Evolutionary conservation across 2,329 filamentous ascomycete genomes (phyloP).

Genomic region (Trichoderma koningii): DNA sequence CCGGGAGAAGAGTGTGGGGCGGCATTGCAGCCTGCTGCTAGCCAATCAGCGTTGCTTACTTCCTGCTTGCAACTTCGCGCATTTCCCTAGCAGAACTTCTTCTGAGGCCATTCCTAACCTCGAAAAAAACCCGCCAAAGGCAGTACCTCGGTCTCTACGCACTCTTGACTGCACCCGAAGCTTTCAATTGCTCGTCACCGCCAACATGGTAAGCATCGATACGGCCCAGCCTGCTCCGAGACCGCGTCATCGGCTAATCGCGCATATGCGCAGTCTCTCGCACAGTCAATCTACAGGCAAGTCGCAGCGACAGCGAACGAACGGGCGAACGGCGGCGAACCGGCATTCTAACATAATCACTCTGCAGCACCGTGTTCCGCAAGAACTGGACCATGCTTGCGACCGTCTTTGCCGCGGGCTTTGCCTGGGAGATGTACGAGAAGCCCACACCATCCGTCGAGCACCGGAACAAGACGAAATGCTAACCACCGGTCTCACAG

Average conservation of each 20-base stretch:
- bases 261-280: constrained; percentile 42
- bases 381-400: constrained; percentile 87
- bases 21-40: constrained; percentile 26
- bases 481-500: constrained; percentile 53
- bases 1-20: constrained; percentile 32
- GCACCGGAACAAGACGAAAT: constrained; percentile 27
- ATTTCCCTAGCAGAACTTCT: constrained; percentile 41
- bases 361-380: constrained; percentile 74
- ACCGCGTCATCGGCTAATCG: constrained; percentile 39
- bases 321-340: constrained; percentile 28
- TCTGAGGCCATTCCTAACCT: constrained; percentile 35
- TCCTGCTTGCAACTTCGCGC: constrained; percentile 39
- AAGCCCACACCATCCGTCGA: constrained; percentile 1
- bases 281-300: constrained; percentile 46
- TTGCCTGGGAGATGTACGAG: constrained; percentile 89
- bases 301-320: constrained; percentile 34
- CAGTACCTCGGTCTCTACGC: constrained; percentile 36
- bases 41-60: constrained; percentile 41
- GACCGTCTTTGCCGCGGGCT: constrained; percentile 82
- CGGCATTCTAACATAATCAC: constrained; percentile 34
- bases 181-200: constrained; percentile 38
- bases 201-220: constrained; percentile 43
- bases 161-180: constrained; percentile 33
- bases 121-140: constrained; percentile 35
- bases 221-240: neutral